A percentile compares a stretch with the other conserved stretches of the same genome.
Conservation (phyloP, 306 rosid genomes). For the Lupinus albus region DNA sequence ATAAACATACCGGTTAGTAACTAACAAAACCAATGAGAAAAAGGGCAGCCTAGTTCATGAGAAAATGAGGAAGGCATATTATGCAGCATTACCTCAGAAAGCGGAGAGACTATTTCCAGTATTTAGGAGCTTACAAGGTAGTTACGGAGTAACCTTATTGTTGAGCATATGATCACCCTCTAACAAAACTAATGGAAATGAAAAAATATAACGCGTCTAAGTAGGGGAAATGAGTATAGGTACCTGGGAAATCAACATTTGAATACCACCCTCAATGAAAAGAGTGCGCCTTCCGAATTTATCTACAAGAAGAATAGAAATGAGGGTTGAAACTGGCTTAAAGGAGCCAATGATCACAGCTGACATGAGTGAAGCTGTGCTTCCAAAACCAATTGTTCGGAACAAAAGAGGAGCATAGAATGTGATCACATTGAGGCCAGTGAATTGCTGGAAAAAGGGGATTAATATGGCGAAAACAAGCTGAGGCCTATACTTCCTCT, state of each 20-base stretch:
- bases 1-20: background rate
- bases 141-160: no score
- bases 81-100: no score
- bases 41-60: no score
- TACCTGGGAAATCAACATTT: slow-evolving; percentile 72
- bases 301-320: slow-evolving; percentile 59
- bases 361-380: slow-evolving; percentile 65
- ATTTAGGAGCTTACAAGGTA: no score
- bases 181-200: background rate
- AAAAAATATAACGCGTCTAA: background rate
- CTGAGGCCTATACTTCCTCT: slow-evolving; percentile 74
- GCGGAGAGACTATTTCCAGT: no score
- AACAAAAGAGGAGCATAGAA: slow-evolving; percentile 82
- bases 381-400: slow-evolving; percentile 76
- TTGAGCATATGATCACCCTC: background rate
- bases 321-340: slow-evolving; percentile 52
- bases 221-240: background rate
- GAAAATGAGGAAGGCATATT: no score
- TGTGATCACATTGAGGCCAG: slow-evolving; percentile 77
- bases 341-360: slow-evolving; percentile 61
- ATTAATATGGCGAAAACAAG: slow-evolving; percentile 60
- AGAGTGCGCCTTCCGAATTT: slow-evolving; percentile 70
- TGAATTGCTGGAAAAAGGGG: slow-evolving; percentile 82
- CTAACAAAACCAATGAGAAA: slow-evolving; percentile 8
- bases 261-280: slow-evolving; percentile 74